Conservation (phyloP, 371 early-diverging fungal genomes). For the Apophysomyces trapeziformis region DNA sequence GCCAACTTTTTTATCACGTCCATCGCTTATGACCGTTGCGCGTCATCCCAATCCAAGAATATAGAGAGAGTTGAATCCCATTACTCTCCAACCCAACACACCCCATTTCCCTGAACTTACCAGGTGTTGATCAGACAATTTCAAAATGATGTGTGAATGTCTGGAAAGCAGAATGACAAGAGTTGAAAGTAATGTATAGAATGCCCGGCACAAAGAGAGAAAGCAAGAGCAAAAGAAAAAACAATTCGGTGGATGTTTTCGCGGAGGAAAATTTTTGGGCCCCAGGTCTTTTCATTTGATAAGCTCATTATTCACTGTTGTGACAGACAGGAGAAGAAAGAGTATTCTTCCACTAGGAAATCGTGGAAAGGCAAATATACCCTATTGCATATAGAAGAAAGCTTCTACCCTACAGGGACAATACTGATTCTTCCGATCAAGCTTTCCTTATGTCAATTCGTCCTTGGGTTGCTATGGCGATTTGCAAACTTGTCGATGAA, state of each 20-base stretch:
- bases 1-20: neutral
- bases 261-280: conserved; percentile 8
- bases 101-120: neutral
- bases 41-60: conserved; percentile 9
- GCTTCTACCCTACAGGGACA: too few relatives aligned
- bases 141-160: neutral
- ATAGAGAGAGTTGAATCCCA: conserved; percentile 2
- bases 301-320: neutral
- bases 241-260: conserved; percentile 7
- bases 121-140: neutral
- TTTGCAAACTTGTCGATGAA: too few relatives aligned
- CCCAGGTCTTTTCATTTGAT: conserved; percentile 9
- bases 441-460: too few relatives aligned
- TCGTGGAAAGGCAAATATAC: too few relatives aligned
- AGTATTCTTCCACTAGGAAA: neutral
- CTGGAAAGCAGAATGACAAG: neutral
- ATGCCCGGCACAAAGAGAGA: neutral
- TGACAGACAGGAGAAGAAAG: neutral
- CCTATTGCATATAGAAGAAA: too few relatives aligned
- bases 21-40: neutral
- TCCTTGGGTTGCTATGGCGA: too few relatives aligned
- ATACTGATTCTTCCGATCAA: too few relatives aligned
- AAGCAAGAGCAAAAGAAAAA: conserved; percentile 1
- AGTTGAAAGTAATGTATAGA: neutral
- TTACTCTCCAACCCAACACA: neutral